Evolutionary conservation across 495 filamentous ascomycete species (phyloP).

Genomic region (Aspergillus nanangensis): DNA sequence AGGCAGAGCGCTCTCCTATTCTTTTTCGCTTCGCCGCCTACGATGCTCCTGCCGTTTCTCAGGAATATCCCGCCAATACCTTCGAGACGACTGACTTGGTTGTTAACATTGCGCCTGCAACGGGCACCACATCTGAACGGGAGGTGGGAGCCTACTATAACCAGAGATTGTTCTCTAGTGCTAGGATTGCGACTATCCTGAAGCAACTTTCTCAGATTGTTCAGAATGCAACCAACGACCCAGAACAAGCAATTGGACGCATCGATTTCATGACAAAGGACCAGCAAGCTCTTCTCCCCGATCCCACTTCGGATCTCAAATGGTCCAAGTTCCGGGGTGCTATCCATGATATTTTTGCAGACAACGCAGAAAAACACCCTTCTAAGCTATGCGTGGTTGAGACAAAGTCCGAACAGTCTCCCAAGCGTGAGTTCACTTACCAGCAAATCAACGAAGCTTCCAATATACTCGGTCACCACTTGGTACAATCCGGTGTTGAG

Average conservation of each 20-base stretch:
- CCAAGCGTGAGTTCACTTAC: constrained; percentile 75
- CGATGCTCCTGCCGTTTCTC: constrained; percentile 43
- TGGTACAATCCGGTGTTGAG: constrained; percentile 67
- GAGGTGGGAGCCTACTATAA: constrained; percentile 47
- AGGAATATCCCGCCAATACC: constrained; percentile 42
- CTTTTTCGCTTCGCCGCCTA: constrained; percentile 49
- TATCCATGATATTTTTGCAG: constrained; percentile 74
- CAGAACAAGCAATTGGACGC: constrained; percentile 40
- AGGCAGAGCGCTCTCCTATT: constrained; percentile 34
- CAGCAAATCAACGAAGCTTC: constrained; percentile 81
- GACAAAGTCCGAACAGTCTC: constrained; percentile 58
- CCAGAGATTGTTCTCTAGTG: constrained; percentile 46
- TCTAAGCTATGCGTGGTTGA: constrained; percentile 79
- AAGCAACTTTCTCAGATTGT: constrained; percentile 42
- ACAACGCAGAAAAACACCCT: constrained; percentile 70
- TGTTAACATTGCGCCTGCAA: constrained; percentile 35
- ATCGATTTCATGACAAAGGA: constrained; percentile 46
- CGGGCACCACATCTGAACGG: constrained; percentile 18
- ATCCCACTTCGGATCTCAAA: constrained; percentile 72
- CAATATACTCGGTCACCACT: constrained; percentile 73
- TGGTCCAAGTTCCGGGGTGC: constrained; percentile 79
- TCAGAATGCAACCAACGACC: constrained; percentile 36
- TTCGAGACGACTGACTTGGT: constrained; percentile 45
- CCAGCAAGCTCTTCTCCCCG: constrained; percentile 52
- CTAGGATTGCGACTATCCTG: constrained; percentile 41